phyloP scores from a whole-genome alignment of 495 filamentous ascomycete species.

The Neurospora sp. region DNA sequence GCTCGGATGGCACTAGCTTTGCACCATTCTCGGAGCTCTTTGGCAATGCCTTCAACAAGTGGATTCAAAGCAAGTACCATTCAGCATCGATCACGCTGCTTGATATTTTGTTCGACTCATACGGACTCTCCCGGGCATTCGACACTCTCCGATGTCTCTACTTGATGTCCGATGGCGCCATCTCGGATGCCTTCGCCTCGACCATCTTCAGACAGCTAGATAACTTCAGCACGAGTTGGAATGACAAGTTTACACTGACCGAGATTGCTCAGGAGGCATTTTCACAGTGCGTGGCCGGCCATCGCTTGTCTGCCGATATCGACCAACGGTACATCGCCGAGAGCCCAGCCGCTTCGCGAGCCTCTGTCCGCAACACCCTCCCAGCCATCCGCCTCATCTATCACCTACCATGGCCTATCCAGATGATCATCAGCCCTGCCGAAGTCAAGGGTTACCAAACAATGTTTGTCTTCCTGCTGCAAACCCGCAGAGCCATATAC shows the following conservation, averaged over 20 bases:
- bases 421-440: conserved; percentile 60
- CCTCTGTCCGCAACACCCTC: conserved; percentile 39
- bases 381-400: conserved; percentile 49
- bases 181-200: conserved; percentile 50
- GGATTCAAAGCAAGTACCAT: conserved; percentile 64
- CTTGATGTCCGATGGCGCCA: conserved; percentile 58
- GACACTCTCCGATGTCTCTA: conserved; percentile 62
- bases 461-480: conserved; percentile 65
- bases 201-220: conserved; percentile 74
- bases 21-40: conserved; percentile 72
- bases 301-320: conserved; percentile 47
- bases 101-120: conserved; percentile 54
- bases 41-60: conserved; percentile 52
- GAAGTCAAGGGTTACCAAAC: conserved; percentile 55
- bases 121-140: conserved; percentile 54
- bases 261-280: conserved; percentile 67
- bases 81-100: conserved; percentile 55
- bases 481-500: conserved; percentile 63
- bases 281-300: conserved; percentile 42
- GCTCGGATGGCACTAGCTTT: conserved; percentile 32
- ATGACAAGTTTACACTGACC: conserved; percentile 71
- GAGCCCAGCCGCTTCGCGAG: conserved; percentile 26
- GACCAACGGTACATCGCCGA: conserved; percentile 26
- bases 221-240: conserved; percentile 55
- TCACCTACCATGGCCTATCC: conserved; percentile 73